Evolutionary conservation across 352 stramenopile genomes (phyloP).

Genomic region (Pythium aphanidermatum): DNA sequence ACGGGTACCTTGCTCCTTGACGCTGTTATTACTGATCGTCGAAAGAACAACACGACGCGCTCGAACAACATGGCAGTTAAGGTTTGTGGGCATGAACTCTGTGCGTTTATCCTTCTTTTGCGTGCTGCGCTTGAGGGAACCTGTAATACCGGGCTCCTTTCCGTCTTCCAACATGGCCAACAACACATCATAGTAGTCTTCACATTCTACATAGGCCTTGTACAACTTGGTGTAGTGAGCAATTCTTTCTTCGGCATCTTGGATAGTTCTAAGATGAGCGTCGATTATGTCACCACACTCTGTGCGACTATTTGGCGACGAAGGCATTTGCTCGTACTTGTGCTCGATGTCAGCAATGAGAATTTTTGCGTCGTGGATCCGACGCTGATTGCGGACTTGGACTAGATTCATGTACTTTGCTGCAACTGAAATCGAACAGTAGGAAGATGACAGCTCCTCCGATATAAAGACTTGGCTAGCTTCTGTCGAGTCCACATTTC

Average conservation of each 20-base stretch:
- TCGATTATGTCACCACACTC: slow-evolving; percentile 23
- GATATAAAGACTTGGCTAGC: slow-evolving; percentile 72
- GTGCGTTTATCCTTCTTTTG: slow-evolving; percentile 83
- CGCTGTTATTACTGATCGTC: slow-evolving; percentile 3
- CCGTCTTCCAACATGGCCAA: slow-evolving; percentile 64
- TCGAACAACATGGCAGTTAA: slow-evolving; percentile 78
- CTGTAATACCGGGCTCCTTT: slow-evolving; percentile 76
- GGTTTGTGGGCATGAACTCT: slow-evolving; percentile 83
- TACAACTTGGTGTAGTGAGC: slow-evolving; percentile 58
- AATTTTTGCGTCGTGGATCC: slow-evolving; percentile 47
- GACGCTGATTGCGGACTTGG: slow-evolving; percentile 54
- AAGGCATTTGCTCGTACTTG: slow-evolving; percentile 36
- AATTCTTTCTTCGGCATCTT: slow-evolving; percentile 47
- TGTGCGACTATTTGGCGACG: slow-evolving; percentile 23
- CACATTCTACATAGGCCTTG: slow-evolving; percentile 50
- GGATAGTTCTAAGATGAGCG: slow-evolving; percentile 29
- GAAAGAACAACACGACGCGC: slow-evolving; percentile 49
- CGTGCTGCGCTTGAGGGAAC: slow-evolving; percentile 76
- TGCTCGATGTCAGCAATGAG: slow-evolving; percentile 51
- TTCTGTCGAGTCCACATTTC: slow-evolving; percentile 39
- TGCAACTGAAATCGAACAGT: slow-evolving; percentile 77
- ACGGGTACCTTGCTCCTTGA: slow-evolving; percentile 10
- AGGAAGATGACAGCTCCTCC: slow-evolving; percentile 75
- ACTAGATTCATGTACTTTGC: slow-evolving; percentile 75
- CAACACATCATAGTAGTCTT: slow-evolving; percentile 67